Conservation (phyloP, 768 basidiomycete genomes). For the Multifurca ochricompacta region DNA sequence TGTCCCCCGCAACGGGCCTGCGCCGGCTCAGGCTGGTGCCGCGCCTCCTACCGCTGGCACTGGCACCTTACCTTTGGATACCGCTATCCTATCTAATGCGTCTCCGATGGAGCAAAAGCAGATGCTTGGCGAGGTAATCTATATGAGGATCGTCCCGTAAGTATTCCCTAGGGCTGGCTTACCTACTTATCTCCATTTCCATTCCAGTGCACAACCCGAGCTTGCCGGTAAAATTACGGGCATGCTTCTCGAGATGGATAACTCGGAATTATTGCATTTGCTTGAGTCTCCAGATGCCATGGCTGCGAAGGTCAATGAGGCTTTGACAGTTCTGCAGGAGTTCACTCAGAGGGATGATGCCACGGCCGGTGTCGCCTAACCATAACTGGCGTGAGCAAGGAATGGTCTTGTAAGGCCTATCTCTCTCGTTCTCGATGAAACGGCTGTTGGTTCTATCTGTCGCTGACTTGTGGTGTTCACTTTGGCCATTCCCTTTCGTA, state of each 20-base stretch:
- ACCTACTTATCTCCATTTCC: constrained; percentile 17
- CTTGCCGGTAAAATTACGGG: constrained; percentile 98
- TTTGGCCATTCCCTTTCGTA: constrained; percentile 15
- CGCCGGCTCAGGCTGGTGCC: constrained; percentile 34
- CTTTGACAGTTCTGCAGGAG: constrained; percentile 80
- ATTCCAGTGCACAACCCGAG: constrained; percentile 69
- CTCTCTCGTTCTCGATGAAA: constrained; percentile 10
- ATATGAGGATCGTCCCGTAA: constrained; percentile 80
- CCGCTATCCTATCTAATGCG: constrained; percentile 52
- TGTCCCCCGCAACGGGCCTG: constrained; percentile 27
- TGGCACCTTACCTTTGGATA: constrained; percentile 49
- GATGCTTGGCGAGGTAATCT: constrained; percentile 94
- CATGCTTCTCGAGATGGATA: constrained; percentile 99
- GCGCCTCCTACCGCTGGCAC: constrained; percentile 34
- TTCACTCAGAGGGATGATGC: constrained; percentile 47
- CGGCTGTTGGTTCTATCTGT: constrained; percentile 30
- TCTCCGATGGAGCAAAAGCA: constrained; percentile 91
- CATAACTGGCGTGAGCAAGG: constrained; percentile 3
- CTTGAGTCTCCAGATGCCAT: constrained; percentile 78
- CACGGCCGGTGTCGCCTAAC: constrained; percentile 8
- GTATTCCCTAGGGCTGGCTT: constrained; percentile 29
- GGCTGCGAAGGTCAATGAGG: constrained; percentile 87
- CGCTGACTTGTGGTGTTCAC: constrained; percentile 29
- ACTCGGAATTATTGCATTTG: constrained; percentile 83
- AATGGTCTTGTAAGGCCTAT: not conserved